Evolutionary conservation across 2,329 filamentous ascomycete species (phyloP), one percentile per base, ranked within the genome.

Genomic region (Emmonsiellopsis sp.): DNA sequence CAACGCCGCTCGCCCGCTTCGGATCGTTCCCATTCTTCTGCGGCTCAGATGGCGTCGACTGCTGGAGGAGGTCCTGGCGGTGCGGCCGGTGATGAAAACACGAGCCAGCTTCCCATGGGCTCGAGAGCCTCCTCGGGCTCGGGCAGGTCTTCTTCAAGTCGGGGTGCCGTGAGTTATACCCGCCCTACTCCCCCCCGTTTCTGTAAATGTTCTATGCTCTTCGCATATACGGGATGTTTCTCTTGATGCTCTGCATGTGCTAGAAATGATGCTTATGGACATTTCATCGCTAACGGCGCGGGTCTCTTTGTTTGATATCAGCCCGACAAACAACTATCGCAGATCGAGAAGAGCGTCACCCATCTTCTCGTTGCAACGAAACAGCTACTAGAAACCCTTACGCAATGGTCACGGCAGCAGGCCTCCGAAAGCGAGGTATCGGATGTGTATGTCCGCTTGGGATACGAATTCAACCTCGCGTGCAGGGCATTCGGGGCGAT

Each of bases 381-480:
- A 70, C 91, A 97, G 72, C 84, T 98, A 2, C 85, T 98, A 57
- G 93, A 98, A 75, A 98, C 92, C 5, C 78, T 98, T 57, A 98
- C 93, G 46, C 87, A 95, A 78, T 98, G 93, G 93, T 98, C 93
- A 55, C 88, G 92, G 54, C 86, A 88, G 57, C 85, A 87, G 63
- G 91, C 93, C 52, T 91, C 89, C 58, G 93, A 98, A 72, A 87
- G 86, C 57, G 89, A 97, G 69, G 93, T 98, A 55, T 97, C 93
- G 10, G 93, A 98, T 69, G 93, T 98, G 62, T 98, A 98, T 68
- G 93, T 98, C 56, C 86, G 93, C 57, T 76, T 98, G 57, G 93
- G 93, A 46, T 98, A 98, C 73, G 93, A 98, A 72, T 98, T 98
- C 79, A 98, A 98, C 73, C 93, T 98, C 76, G 93, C 93, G 31